Base-by-base conservation (phyloP, 1,139 yeast genomes). In the Nakaseomyces bracarensis region DNA sequence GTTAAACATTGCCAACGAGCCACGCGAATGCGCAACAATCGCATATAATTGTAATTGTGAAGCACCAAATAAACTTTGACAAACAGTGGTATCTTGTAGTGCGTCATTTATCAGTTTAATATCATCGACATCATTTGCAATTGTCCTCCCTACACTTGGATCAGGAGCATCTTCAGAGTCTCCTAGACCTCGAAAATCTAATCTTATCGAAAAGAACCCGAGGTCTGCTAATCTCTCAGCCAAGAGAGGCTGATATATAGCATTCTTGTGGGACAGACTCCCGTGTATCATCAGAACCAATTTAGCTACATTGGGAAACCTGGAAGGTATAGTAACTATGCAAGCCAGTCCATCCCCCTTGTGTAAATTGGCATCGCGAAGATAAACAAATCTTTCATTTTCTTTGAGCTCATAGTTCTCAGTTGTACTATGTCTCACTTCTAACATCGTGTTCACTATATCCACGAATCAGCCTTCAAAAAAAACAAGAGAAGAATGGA, bases 171-270 rank as follows among this genome's bases (percentile, higher is more conserved):
- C 80, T 25, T 74, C 80, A 3, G 94, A 83, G 45, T 73, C 74
- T 1, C 96, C 97, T 60, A 93, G 81, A 7, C 84, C 85, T 45
- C 96, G 68, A 54, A 89, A 89, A 60, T 89, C 96, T 50, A 87
- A 79, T 51, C 96, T 66, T 40, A 83, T 68, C 1, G 80, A 72
- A 58, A 71, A 75, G 40, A 77, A 66, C 0, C 94, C 94, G 20
- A 72, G 69, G 4, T 67, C 61, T 0, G 91, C 79, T 42, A 89
- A 60, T 27, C 64, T 63, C 35, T 75, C 74, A 1, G 94, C 91
- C 39, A 86, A 60, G 15, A 65, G 52, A 34, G 74, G 73, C 51
- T 82, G 89, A 62, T 82, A 87, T 47, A 85, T 77, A 59, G 85
- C 82, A 64, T 83, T 75, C 49, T 87, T 74, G 58, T 87, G 94